Base-by-base conservation (phyloP, 208 protist genomes). In the Strigomonas galati region DNA sequence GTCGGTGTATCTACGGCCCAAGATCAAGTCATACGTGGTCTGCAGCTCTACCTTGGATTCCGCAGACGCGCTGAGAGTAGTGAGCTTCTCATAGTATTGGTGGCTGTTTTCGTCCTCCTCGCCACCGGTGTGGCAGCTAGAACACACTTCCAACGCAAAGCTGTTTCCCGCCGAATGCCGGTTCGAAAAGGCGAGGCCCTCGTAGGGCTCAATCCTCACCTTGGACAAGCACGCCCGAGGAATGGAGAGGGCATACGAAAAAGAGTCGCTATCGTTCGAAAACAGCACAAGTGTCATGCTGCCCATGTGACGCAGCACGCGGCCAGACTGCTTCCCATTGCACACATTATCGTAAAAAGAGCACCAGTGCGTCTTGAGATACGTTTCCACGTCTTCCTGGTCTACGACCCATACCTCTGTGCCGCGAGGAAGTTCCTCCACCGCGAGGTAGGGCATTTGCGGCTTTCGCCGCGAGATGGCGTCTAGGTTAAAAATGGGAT, bases 311-410 rank as follows among this genome's bases (percentile, higher is more conserved):
- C 85, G 73, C 48, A 79, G 49, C 15, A 92, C 80, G 23, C 54
- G 75, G 10, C 89, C 89, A 43, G 52, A 46, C 28, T 78, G 56
- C n/a, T 76, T 72, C 12, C 89, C 85, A 61, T 91, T 94, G 74
- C 89, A 94, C 1, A 94, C 81, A 1, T 65, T 57, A 28, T 76
- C 66, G 54, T 90, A 89, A n/a, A 70, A 65, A 6, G 73, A 64
- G 48, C 79, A 76, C 72, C 79, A 94, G 62, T 87, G 53, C 32
- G 69, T 81, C 14, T 70, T 60, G n/a, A 94, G 64, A 40, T 89
- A 69, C 26, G 76, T 85, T 40, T 81, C 69, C n/a, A 92, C 85
- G 61, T 92, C 85, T 14, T 92, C 83, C 71, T 91, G 85, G 72
- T 94, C 89, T 1, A 79, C 78, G 23, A 91, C 79, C 89, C 89